Conservation (phyloP, 208 protist genomes). For the Angomonas deanei region DNA sequence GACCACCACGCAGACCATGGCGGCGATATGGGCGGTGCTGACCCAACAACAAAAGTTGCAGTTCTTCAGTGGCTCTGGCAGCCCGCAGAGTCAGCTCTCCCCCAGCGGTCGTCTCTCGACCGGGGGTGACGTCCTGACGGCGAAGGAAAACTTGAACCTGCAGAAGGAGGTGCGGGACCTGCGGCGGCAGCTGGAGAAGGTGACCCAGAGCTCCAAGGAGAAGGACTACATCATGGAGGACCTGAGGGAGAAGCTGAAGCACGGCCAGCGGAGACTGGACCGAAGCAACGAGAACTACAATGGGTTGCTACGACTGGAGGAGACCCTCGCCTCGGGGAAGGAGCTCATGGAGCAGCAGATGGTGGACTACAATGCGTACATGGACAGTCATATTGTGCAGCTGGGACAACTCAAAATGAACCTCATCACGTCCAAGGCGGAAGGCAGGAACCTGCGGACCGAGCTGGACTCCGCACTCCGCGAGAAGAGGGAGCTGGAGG, state of each 20-base stretch:
- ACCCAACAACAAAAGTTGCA: conserved; percentile 46
- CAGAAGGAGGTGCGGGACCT: conserved; percentile 20
- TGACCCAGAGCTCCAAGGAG: conserved; percentile 12
- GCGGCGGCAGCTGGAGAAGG: conserved; percentile 23
- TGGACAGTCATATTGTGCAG: conserved; percentile 3
- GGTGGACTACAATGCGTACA: conserved; percentile 1
- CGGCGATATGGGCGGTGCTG: conserved; percentile 28
- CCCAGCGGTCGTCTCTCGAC: not conserved
- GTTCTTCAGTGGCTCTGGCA: conserved; percentile 14
- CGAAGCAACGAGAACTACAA: conserved; percentile 13
- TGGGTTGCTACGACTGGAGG: conserved; percentile 14
- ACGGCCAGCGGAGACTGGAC: conserved; percentile 15
- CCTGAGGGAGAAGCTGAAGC: conserved; percentile 16
- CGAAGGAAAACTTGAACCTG: conserved; percentile 6
- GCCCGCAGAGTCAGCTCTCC: not conserved
- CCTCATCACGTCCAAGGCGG: not conserved
- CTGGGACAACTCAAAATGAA: not conserved
- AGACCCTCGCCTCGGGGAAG: conserved; percentile 9
- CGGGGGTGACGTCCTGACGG: not conserved
- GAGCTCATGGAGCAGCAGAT: conserved; percentile 12
- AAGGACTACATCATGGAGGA: conserved; percentile 19
- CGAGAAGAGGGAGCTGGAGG: not conserved
- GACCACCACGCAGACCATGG: conserved; percentile 31
- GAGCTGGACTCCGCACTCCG: not conserved
- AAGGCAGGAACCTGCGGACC: not conserved